Conservation (phyloP, 2,329 filamentous ascomycete genomes). For the Sporothrix schenckii region DNA sequence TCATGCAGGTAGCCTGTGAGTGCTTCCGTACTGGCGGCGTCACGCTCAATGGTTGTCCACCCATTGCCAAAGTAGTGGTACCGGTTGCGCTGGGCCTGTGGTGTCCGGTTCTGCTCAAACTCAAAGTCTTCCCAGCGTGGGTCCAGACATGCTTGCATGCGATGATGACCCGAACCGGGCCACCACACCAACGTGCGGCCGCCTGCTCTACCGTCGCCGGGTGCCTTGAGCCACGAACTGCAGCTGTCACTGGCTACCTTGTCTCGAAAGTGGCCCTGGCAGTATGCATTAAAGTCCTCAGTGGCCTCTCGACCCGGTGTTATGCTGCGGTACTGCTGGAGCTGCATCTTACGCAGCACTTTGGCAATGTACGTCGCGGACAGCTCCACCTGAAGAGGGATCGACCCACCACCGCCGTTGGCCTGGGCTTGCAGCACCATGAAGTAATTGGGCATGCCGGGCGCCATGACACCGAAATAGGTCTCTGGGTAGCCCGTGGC, state of each 20-base stretch:
- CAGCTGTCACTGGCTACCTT: constrained; percentile 5
- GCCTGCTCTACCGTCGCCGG: constrained; percentile 27
- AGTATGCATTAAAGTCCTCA: constrained; percentile 35
- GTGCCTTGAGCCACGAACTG: constrained; percentile 16
- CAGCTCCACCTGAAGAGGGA: constrained; percentile 35
- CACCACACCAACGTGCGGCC: constrained; percentile 32
- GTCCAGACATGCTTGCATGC: neutral
- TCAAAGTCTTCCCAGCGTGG: constrained; percentile 35
- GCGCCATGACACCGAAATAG: constrained; percentile 15
- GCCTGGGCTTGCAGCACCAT: constrained; percentile 32
- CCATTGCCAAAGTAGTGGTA: constrained; percentile 33
- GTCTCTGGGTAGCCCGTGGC: constrained; percentile 9
- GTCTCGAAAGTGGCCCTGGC: constrained; percentile 29
- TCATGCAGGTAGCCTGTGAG: constrained; percentile 5
- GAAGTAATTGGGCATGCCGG: constrained; percentile 11
- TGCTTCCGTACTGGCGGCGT: neutral
- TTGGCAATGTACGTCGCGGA: constrained; percentile 34
- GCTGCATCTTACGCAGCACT: constrained; percentile 35
- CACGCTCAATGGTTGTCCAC: constrained; percentile 25
- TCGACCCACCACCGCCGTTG: constrained; percentile 33
- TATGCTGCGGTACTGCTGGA: constrained; percentile 32
- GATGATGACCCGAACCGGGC: constrained; percentile 35
- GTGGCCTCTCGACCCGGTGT: constrained; percentile 33
- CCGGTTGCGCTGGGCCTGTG: constrained; percentile 22
- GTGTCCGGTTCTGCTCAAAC: constrained; percentile 8